These are phyloP conservation scores for Calonectria pauciramosa DNA, from an alignment of 2,329 filamentous ascomycete genomes.

Conservation along the genomic window DNA sequence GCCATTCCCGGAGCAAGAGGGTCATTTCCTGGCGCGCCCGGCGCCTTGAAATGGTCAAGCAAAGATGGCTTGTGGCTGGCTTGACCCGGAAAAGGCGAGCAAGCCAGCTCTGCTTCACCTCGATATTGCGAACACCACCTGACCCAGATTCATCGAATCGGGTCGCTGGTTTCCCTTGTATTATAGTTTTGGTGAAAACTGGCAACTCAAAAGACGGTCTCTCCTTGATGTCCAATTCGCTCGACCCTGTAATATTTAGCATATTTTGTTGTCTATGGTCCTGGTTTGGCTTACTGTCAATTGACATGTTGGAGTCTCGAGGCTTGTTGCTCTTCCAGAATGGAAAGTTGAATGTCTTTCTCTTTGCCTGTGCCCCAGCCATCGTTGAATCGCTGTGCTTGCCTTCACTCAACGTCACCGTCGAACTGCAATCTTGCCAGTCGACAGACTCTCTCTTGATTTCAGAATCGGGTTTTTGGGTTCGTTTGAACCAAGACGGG, in stretches of 20 bases:
- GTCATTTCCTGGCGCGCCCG: slow-evolving; percentile 83
- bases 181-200: slow-evolving; percentile 37
- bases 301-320: slow-evolving; percentile 60
- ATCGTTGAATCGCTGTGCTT: slow-evolving; percentile 43
- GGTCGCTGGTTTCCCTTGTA: slow-evolving; percentile 29
- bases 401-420: slow-evolving; percentile 40
- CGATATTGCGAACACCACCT: slow-evolving; percentile 66
- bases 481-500: slow-evolving; percentile 65
- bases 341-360: slow-evolving; percentile 66
- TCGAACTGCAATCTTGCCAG: slow-evolving; percentile 46
- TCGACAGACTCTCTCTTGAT: slow-evolving; percentile 40
- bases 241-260: slow-evolving; percentile 22
- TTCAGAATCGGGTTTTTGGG: slow-evolving; percentile 54
- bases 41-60: slow-evolving; percentile 77
- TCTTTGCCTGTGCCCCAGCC: slow-evolving; percentile 55
- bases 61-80: slow-evolving; percentile 81
- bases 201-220: slow-evolving; percentile 27
- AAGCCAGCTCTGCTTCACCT: slow-evolving; percentile 86
- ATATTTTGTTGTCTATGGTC: background rate
- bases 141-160: slow-evolving; percentile 53
- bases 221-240: slow-evolving; percentile 33
- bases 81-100: slow-evolving; percentile 91
- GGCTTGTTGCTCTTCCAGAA: slow-evolving; percentile 68
- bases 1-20: slow-evolving; percentile 83
- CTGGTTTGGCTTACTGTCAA: slow-evolving; percentile 55